phyloP scores from a whole-genome alignment of 371 early-diverging fungal genomes.

The Mucor sp. region DNA sequence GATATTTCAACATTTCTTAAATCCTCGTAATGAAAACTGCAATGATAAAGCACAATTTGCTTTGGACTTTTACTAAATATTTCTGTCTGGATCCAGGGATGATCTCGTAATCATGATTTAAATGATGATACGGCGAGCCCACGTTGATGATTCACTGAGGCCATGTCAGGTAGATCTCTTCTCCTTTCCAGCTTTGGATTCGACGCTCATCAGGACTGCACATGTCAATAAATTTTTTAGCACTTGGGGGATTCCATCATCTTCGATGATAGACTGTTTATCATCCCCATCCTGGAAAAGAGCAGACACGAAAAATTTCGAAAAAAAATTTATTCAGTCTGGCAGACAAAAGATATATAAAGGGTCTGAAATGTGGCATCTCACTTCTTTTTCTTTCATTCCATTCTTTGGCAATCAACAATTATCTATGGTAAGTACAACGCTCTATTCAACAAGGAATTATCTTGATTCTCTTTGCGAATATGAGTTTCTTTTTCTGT shows the following conservation, averaged over 20 bases:
- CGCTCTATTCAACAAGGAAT: background rate
- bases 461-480: background rate
- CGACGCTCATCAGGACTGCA: background rate
- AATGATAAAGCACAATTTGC: too few species aligned
- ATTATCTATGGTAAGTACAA: background rate
- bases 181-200: background rate
- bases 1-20: too few species aligned
- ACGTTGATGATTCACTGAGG: too few species aligned
- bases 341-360: background rate
- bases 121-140: too few species aligned
- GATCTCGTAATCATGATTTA: too few species aligned
- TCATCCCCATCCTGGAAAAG: background rate
- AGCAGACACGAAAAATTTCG: background rate
- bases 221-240: background rate
- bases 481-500: conserved; percentile 11
- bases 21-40: too few species aligned
- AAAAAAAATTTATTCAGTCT: background rate
- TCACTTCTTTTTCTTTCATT: background rate
- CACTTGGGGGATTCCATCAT: background rate
- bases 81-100: too few species aligned
- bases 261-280: background rate
- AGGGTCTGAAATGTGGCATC: background rate
- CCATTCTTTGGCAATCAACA: background rate
- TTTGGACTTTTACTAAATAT: too few species aligned
- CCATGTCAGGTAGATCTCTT: too few species aligned